Evolutionary conservation across 129 eudicot species (phyloP).

Genomic region (Ambrosia artemisiifolia): DNA sequence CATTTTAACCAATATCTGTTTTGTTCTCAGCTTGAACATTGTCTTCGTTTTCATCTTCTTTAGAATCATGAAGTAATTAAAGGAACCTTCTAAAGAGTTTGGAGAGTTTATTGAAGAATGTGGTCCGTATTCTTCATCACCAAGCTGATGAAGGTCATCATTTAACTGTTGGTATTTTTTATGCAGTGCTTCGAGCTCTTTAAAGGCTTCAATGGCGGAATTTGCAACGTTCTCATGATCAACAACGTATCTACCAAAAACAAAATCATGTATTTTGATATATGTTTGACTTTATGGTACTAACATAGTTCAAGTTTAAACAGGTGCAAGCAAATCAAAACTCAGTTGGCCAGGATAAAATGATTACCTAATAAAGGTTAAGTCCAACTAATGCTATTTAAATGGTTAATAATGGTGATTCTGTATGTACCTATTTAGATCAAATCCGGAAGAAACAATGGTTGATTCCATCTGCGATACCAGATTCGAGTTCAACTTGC

Average conservation of each 20-base stretch:
- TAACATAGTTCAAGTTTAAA: background rate
- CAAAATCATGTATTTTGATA: background rate
- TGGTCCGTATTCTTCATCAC: constrained; percentile 23
- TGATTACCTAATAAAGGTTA: background rate
- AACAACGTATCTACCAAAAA: constrained; percentile 29
- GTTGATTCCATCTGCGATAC: constrained; percentile 41
- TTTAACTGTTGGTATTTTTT: constrained; percentile 26
- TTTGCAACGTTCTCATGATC: constrained; percentile 42
- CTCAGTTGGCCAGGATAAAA: background rate
- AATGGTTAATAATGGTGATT: background rate
- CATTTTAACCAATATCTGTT: background rate
- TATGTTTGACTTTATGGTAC: background rate
- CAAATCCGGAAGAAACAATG: constrained; percentile 39
- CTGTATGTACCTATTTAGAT: constrained; percentile 43
- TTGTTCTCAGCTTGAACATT: constrained; percentile 1
- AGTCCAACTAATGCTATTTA: too few relatives aligned
- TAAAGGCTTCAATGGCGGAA: constrained; percentile 44
- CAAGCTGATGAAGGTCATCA: constrained; percentile 29
- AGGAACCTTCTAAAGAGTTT: constrained; percentile 17
- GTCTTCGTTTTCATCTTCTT: background rate
- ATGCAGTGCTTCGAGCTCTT: constrained; percentile 43
- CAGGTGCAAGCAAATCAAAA: background rate
- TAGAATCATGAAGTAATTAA: constrained; percentile 4
- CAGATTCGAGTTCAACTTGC: too few relatives aligned
- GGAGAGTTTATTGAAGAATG: constrained; percentile 14